Percentiles rank a stretch among this genome's conserved stretches.
phyloP scores from a whole-genome alignment of 352 stramenopile genomes.

The Phytophthora fragariaefolia region DNA sequence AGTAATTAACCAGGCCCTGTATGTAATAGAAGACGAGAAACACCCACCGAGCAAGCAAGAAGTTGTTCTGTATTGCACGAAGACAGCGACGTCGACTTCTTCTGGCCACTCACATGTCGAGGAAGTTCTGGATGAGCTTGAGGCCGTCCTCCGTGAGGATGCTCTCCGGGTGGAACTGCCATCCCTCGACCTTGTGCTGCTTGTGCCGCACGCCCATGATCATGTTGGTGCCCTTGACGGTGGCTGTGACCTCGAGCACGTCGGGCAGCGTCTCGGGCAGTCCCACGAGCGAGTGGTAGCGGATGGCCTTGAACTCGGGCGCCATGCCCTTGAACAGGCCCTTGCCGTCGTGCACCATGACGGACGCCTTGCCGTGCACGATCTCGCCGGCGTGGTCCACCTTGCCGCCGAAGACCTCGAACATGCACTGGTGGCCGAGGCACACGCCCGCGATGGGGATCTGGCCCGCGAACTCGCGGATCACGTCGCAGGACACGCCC shows the following conservation, averaged over 20 bases:
- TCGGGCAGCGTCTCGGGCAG: slow-evolving; percentile 82
- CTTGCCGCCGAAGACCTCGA: slow-evolving; percentile 87
- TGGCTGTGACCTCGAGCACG: slow-evolving; percentile 82
- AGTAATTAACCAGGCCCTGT: slow-evolving; percentile 10
- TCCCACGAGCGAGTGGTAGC: slow-evolving; percentile 89
- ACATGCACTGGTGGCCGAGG: slow-evolving; percentile 88
- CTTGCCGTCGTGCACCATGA: slow-evolving; percentile 86
- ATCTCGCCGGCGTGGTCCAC: slow-evolving; percentile 89
- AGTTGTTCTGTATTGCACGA: slow-evolving; percentile 26
- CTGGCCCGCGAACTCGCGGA: slow-evolving; percentile 81
- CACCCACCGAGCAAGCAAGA: slow-evolving; percentile 3
- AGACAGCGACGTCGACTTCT: not conserved
- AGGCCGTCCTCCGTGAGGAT: slow-evolving; percentile 87
- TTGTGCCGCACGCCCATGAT: slow-evolving; percentile 92
- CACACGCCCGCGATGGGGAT: slow-evolving; percentile 88
- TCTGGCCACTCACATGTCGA: slow-evolving; percentile 71
- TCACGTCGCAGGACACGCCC: slow-evolving; percentile 85
- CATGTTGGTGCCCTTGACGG: slow-evolving; percentile 84
- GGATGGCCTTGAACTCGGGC: slow-evolving; percentile 81
- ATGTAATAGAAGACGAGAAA: slow-evolving; percentile 33
- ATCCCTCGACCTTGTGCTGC: slow-evolving; percentile 85
- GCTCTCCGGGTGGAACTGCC: slow-evolving; percentile 91
- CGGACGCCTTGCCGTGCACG: slow-evolving; percentile 87
- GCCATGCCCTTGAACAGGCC: slow-evolving; percentile 86
- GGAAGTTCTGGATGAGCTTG: slow-evolving; percentile 88